Evolutionary conservation across 139 green algal species (phyloP), one percentile per base, ranked within the genome.

Genomic region (Chlorella ohadii): DNA sequence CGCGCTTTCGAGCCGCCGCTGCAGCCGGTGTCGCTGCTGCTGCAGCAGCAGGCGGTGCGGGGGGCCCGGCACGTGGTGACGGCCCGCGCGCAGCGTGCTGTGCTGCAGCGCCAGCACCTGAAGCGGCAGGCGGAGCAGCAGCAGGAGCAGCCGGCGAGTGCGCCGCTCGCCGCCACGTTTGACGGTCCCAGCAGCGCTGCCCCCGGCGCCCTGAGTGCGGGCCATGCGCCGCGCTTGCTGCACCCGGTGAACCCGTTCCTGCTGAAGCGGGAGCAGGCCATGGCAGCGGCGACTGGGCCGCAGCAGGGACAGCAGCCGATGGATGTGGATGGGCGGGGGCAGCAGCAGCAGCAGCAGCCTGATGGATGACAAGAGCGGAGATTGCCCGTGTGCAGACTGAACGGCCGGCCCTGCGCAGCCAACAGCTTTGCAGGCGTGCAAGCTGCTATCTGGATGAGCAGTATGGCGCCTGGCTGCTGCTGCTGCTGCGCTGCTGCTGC

Each of bases 1-100:
- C 36, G 64, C 25, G 76, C 76, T 0, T 82, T 82, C 59, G 76
- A 82, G 57, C 57, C 76, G 59, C 76, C 76, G 76, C 36, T 72
- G 56, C 76, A 82, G 76, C 76, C 76, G 7, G 19, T 57, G 36
- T 59, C 59, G 7, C 59, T 82, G 57, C 38, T 82, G 25, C 38
- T 39, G 59, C 57, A 56, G 76, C 76, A 72, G 38, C 55, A 66
- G 12, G 76, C 56, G 15, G 36, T 31, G 25, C 76, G 76, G 38
- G 76, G 59, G 27, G 59, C 71, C 23, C 59, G 76, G 0, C 16
- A 25, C 23, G 76, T 38, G 6, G 12, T 61, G 36, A 15, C 57
- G 1, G 41, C 57, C 1, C 25, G 38, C 1, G 38, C 65, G 1
- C 59, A 82, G 5, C 34, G 57, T 16, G 34, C 56, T 9, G 34